Base-by-base conservation (phyloP, 768 basidiomycete genomes). In the Cyclocybe aegerita region DNA sequence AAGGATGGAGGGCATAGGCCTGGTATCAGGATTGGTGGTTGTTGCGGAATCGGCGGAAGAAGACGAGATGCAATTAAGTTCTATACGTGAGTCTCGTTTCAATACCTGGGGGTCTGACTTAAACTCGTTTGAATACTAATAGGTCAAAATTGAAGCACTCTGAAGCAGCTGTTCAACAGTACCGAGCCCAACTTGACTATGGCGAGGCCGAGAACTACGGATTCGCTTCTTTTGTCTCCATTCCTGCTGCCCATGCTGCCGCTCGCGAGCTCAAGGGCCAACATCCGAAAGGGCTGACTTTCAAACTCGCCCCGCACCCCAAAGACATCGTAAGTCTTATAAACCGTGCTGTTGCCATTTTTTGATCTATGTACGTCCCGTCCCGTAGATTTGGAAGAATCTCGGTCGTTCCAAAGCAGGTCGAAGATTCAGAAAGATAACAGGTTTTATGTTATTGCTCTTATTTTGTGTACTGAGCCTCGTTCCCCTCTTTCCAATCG, bases 391-490 rank as follows among this genome's bases (percentile, higher is more conserved):
- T 46, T 95, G 92, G 92, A 65, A 76, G 42, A 94, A 94, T 61
- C 70, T 93, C 59, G 80, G 79, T 51, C 77, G 77, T 61, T 76
- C 79, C 6, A 70, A 78, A 15, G 69, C 60, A 6, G 78, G 81
- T 35, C 60, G 83, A 16, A 57, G 72, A 29, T 76, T 80, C 36
- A 80, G 82, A 63, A 78, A 74, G 58, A 62, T 75, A 11, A 68
- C 81, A 16, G 92, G 93, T 7, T 89, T 86, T 68, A 52, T 83
- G 35, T 69, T 85, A 54, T 73, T 95, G 46, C 68, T 73, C 8
- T 49, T 85, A 16, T 76, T 93, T 45, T 90, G 88, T 64, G 84
- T 87, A 66, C 72, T 93, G 67, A 90, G 93, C 69, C 89, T 89
- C 15, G 67, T 93, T n/a, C 93, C 92, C 5, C 72, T 94, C 8